A percentile compares a stretch with the other conserved stretches of the same genome.
These are phyloP conservation scores for Coemansia sp. DNA, from an alignment of 192 early-diverging fungal species.

Conservation along the genomic window DNA sequence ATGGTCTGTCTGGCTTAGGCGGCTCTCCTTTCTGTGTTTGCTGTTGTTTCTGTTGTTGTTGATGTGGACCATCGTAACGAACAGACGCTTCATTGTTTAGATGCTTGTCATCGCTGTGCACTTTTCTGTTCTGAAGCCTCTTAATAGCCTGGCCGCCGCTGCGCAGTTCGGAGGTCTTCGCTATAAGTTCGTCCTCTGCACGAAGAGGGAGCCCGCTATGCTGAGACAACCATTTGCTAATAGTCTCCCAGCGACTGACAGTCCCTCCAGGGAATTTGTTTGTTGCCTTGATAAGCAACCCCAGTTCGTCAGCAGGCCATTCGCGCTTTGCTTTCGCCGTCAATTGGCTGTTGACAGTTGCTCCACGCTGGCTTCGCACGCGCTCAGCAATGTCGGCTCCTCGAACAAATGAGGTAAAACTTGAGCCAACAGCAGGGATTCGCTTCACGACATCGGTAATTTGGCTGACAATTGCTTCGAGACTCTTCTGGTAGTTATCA, in stretches of 20 bases:
- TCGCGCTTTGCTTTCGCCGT: conserved; percentile 18
- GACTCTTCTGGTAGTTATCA: neutral
- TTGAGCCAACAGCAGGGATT: conserved; percentile 14
- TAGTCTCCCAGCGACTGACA: conserved; percentile 73
- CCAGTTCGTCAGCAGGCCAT: conserved; percentile 75
- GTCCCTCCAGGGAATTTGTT: conserved; percentile 83
- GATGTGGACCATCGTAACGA: conserved; percentile 24
- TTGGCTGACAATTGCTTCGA: neutral
- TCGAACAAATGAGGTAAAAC: conserved; percentile 24
- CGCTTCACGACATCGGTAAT: conserved; percentile 8
- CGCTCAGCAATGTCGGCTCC: conserved; percentile 20
- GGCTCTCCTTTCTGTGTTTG: neutral
- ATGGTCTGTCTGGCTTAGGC: conserved; percentile 31
- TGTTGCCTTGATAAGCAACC: conserved; percentile 74
- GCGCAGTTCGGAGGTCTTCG: conserved; percentile 68
- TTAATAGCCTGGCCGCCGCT: conserved; percentile 55
- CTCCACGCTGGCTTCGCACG: conserved; percentile 11
- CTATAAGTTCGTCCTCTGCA: conserved; percentile 70
- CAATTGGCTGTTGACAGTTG: neutral
- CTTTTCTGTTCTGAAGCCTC: conserved; percentile 37
- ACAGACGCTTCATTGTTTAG: conserved; percentile 15
- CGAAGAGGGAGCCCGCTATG: conserved; percentile 66
- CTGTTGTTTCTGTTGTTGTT: neutral
- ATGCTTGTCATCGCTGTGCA: conserved; percentile 8
- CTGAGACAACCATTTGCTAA: conserved; percentile 74